Evolutionary conservation across 2,329 filamentous ascomycete genomes (phyloP), one percentile per base, ranked within the genome.

Genomic region (Madurella mycetomatis): DNA sequence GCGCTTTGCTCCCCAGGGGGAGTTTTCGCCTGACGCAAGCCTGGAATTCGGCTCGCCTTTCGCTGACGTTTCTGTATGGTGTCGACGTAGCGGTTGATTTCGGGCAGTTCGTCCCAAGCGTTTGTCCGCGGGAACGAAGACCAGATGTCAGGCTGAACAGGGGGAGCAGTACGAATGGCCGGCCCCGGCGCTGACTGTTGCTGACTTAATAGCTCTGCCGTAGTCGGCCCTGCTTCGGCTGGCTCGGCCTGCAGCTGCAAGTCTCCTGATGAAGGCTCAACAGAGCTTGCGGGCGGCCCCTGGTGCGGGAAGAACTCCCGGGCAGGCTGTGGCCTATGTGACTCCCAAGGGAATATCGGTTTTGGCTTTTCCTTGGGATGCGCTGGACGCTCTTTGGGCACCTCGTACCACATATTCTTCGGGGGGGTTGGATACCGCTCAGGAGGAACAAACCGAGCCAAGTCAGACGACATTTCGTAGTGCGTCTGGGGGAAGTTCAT

Each of bases 321-420:
- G 12, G 81, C 75, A 5, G 84, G 73, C 63, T 77, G 82, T 12
- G 86, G 79, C 57, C 81, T 82, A 54, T 85, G 75, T 41, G 71
- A 73, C 70, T 99, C 94, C 94, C 94, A 99, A 0, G 94, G 94
- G 69, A 99, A 99, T 47, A 97, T 85, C 2, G 85, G 79, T 46
- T 80, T 79, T 13, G 85, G 81, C 57, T 75, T 80, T 60, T 84
- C 76, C 42, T 79, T 62, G n/a, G 66, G 64, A 19, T 70, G 74
- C 46, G 82, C 78, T 18, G 83, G 82, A 16, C 76, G 75, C 55
- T 82, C 79, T 59, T 79, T 83, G 5, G 91, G 91, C 37, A 95
- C 81, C 64, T 92, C 77, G 67, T 94, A 96, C 79, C 87, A 94
- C 89, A 96, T 92, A 66, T 92, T 82, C 69, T 81, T 87, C 0